These are phyloP conservation scores for Miamiensis avidus DNA, from an alignment of 169 alveolate genomes.

Conservation along the genomic window DNA sequence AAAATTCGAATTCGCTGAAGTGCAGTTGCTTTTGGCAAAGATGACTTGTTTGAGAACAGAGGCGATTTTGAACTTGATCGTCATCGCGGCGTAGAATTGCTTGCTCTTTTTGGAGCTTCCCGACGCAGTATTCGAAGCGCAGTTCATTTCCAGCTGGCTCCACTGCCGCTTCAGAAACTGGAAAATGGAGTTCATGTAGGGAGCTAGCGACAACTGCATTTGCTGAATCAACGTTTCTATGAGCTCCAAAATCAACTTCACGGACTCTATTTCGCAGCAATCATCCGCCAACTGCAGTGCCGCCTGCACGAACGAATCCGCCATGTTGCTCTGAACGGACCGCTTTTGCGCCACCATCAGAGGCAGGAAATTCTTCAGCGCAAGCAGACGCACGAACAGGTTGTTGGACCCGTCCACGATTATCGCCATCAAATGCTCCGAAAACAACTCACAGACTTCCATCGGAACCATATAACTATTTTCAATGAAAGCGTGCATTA, in stretches of 20 bases:
- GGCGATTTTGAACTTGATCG: background rate
- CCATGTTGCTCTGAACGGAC: background rate
- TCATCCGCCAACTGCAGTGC: background rate
- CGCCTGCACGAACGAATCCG: background rate
- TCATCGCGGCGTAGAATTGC: too few relatives aligned
- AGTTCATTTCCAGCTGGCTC: background rate
- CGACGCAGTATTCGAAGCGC: background rate
- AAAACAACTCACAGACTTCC: background rate
- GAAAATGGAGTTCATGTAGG: background rate
- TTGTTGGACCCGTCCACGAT: background rate
- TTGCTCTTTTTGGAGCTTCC: too few relatives aligned
- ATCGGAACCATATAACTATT: slow-evolving; percentile 1
- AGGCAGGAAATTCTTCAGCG: background rate
- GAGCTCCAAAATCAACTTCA: background rate
- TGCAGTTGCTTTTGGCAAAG: background rate
- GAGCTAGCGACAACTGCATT: background rate
- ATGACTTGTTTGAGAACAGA: background rate
- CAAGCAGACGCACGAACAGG: background rate
- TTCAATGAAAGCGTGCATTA: background rate
- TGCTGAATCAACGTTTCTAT: background rate
- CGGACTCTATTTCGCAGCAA: background rate
- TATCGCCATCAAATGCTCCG: background rate
- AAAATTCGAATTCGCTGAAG: background rate
- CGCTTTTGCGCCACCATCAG: background rate
- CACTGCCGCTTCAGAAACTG: background rate